Conservation (phyloP, 1,139 yeast genomes). For the Lodderomyces orthopsilosis region DNA sequence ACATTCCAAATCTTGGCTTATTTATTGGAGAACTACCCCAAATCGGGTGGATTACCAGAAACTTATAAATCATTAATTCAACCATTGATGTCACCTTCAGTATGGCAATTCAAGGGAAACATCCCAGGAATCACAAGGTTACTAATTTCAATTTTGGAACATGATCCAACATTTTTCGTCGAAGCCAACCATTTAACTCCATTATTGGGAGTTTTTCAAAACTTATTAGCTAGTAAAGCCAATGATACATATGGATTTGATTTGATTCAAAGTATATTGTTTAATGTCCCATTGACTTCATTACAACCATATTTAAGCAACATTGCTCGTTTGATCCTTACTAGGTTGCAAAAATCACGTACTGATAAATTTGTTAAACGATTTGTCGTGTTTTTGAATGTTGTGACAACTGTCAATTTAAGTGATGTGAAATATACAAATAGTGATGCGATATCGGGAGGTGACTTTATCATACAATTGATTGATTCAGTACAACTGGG, state of each 20-base stretch:
- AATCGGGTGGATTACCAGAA: slow-evolving; percentile 50
- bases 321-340: slow-evolving; percentile 71
- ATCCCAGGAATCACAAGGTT: slow-evolving; percentile 89
- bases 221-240: slow-evolving; percentile 77
- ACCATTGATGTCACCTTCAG: slow-evolving; percentile 82
- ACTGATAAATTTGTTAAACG: slow-evolving; percentile 80
- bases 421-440: slow-evolving; percentile 21
- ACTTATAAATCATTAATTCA: slow-evolving; percentile 64
- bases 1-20: slow-evolving; percentile 84
- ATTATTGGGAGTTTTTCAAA: slow-evolving; percentile 93
- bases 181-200: slow-evolving; percentile 55
- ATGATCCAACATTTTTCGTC: slow-evolving; percentile 54
- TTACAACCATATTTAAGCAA: slow-evolving; percentile 64
- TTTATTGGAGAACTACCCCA: slow-evolving; percentile 64
- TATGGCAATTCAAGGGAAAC: slow-evolving; percentile 93
- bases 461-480: slow-evolving; percentile 53
- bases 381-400: slow-evolving; percentile 63
- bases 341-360: slow-evolving; percentile 74
- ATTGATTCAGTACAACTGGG: slow-evolving; percentile 64
- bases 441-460: slow-evolving; percentile 31
- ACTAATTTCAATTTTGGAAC: slow-evolving; percentile 65
- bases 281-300: slow-evolving; percentile 49
- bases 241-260: slow-evolving; percentile 86
- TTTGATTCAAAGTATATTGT: slow-evolving; percentile 65
- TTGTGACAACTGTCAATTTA: slow-evolving; percentile 45